Evolutionary conservation across 176 grass and related monocot genomes (phyloP), one percentile per base, ranked within the genome.

Genomic region (Raddia guianensis): DNA sequence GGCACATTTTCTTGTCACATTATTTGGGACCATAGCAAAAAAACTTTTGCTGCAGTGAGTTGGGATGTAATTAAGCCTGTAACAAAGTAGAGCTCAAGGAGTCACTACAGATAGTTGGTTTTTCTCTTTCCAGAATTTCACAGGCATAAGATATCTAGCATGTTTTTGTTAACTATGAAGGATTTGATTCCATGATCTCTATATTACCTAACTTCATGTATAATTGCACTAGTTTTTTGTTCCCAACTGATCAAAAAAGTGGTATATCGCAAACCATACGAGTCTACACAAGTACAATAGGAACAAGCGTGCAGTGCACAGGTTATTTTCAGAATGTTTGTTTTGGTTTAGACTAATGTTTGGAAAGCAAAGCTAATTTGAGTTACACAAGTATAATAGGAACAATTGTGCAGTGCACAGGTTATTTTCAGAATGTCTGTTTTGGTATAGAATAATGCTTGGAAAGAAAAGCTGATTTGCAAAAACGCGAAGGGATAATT

Each of bases 91-190:
- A 5, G 4, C 4, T 40, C 37, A 40, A 40, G 37, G 37, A 40
- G 37, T 40, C 37, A 40, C 37, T 40, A 5, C 37, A 40, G 37
- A 40, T 12, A 46, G n/a, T 21, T 21, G 3, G 37, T 13, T 37
- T 64, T 27, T 34, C 13, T 51, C 16, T 42, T 65, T 53, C 16
- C 9, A 19, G 64, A 79, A 66, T 21, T 62, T 79, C 62, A 66
- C 10, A 53, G 53, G 60, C 16, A 53, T 37, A 53, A 54, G 16
- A n/a, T 65, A 27, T 49, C 47, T 54, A 64, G 8, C 7, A 34
- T 48, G 50, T 37, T 37, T 51, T 77, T 65, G 32, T 64, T 5
- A 50, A 6, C n/a, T 63, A 9, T 35, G 5, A 8, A 77, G 59
- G 21, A 35, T 12, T 21, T 9, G 19, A 59, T 7, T 8, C 56